These are phyloP conservation scores for Penicillium digitatum DNA, from an alignment of 2,329 filamentous ascomycete species.

Conservation along the genomic window DNA sequence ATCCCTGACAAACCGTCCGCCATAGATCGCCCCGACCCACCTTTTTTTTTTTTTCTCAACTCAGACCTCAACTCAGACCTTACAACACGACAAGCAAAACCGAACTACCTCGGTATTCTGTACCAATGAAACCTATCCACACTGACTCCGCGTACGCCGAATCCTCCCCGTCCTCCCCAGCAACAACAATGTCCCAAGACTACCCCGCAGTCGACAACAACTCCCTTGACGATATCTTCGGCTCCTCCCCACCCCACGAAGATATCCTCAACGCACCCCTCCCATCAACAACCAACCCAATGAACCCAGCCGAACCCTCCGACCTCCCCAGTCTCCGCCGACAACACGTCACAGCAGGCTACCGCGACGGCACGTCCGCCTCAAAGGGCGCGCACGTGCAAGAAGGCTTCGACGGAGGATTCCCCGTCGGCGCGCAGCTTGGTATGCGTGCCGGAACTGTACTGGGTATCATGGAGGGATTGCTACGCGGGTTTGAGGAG, in stretches of 20 bases:
- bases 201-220: slow-evolving; percentile 20
- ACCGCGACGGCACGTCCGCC: slow-evolving; percentile 76
- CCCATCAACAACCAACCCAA: neutral
- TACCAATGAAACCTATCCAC: neutral
- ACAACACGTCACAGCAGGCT: slow-evolving; percentile 78
- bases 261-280: neutral
- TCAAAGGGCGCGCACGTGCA: slow-evolving; percentile 77
- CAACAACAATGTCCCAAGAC: slow-evolving; percentile 24
- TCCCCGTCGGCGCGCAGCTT: slow-evolving; percentile 74
- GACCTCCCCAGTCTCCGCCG: slow-evolving; percentile 71
- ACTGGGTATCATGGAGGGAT: slow-evolving; percentile 71
- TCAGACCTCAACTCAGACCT: neutral
- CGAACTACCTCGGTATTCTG: neutral
- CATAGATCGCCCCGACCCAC: neutral
- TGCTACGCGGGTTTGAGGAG: slow-evolving; percentile 45
- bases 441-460: slow-evolving; percentile 71
- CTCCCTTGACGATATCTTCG: slow-evolving; percentile 43
- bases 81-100: neutral
- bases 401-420: slow-evolving; percentile 87
- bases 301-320: slow-evolving; percentile 44
- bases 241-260: slow-evolving; percentile 34
- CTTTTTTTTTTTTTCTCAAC: neutral
- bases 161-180: slow-evolving; percentile 19
- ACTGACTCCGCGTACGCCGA: slow-evolving; percentile 16
- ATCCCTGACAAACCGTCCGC: no score